phyloP scores from a whole-genome alignment of 148 eudicot species.

The Vaccinium macrocarpon region DNA sequence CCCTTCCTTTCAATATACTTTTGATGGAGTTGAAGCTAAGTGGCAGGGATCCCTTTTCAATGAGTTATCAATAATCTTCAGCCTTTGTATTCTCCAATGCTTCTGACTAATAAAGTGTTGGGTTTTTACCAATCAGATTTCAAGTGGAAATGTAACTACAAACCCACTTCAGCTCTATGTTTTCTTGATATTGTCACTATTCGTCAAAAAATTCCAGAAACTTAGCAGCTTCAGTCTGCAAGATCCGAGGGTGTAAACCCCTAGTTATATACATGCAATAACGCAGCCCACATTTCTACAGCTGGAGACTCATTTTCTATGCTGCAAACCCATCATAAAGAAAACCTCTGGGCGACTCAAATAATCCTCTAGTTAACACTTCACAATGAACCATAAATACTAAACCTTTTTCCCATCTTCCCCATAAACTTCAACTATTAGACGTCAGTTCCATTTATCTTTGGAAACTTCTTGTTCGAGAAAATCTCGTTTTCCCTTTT shows the following conservation, averaged over 20 bases:
- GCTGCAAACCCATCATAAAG: background rate
- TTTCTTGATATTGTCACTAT: background rate
- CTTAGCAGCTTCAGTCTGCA: background rate
- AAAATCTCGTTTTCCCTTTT: background rate
- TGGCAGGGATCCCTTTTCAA: background rate
- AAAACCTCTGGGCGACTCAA: background rate
- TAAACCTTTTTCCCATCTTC: background rate
- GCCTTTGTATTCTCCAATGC: background rate
- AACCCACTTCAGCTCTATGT: background rate
- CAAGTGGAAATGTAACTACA: background rate
- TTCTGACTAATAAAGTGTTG: background rate
- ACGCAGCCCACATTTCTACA: background rate
- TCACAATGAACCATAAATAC: background rate
- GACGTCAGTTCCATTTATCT: background rate
- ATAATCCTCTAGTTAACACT: background rate
- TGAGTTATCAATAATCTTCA: background rate
- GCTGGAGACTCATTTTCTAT: background rate
- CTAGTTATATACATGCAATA: background rate
- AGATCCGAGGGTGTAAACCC: background rate
- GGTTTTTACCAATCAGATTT: background rate
- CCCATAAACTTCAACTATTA: background rate
- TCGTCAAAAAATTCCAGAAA: background rate
- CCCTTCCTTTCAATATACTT: background rate
- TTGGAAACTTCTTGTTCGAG: background rate
- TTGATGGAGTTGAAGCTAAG: background rate